Base-by-base conservation (phyloP, 331 rosid species). In the Saraca asoca region DNA sequence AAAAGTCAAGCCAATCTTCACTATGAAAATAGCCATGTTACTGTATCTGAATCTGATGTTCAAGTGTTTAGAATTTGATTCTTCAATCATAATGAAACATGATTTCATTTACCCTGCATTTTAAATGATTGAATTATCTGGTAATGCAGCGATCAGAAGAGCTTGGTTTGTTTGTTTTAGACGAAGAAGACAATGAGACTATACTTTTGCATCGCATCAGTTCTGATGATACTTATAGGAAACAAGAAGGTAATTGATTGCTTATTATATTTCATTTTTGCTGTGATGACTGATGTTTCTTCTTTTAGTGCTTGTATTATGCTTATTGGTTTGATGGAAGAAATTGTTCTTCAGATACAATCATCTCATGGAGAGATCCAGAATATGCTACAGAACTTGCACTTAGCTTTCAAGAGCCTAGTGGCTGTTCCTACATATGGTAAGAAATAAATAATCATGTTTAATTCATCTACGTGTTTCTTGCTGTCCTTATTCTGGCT, bases 311-410 rank as follows among this genome's bases (percentile, higher is more conserved):
- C 24, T 34, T 59, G 58, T 45, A 42, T 48, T 54, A 20, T 33
- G 29, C 33, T 29, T 41, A 39, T 24, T 24, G 12, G 44, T 70
- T 58, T 80, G 58, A 18, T 43, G 39, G 70, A 42, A 42, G 45
- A 57, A 10, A 24, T 66, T 58, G 64, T 45, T 79, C 13, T 33
- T 69, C 72, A 92, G 98, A 89, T 77, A 85, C 98, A 52, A 92
- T 92, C 58, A 89, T 92, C 75, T 92, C 98, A 33, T 92, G 98
- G 98, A 92, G 94, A 74, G 98, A 92, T 76, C 94, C 91, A n/a
- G 96, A 92, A 71, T 82, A 83, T 85, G 84, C 96, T 33, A 84
- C 96, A 8, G 98, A 92, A 65, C 69, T 92, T 75, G 98, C 98
- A 29, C 98, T 92, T 72, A 92, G 98, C 79, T 92, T 92, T 76